These are phyloP conservation scores for Nitzschia putrida DNA, from an alignment of 108 stramenopile genomes.

Conservation along the genomic window DNA sequence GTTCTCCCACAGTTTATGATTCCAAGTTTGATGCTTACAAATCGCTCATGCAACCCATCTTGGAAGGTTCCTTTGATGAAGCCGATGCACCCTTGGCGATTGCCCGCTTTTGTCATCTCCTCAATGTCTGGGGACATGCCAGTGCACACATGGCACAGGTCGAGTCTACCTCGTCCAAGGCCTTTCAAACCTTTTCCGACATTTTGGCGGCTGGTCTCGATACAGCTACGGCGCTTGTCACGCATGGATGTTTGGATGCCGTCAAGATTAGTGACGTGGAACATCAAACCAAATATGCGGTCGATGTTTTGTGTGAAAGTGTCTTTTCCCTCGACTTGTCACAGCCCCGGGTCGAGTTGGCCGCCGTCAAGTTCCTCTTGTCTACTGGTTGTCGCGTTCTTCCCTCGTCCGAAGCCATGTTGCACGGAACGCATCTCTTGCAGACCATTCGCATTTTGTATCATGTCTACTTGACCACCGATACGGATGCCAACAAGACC, in stretches of 20 bases:
- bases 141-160: constrained; percentile 43
- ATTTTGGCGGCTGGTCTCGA: constrained; percentile 58
- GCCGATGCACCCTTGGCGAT: constrained; percentile 47
- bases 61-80: constrained; percentile 22
- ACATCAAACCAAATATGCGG: constrained; percentile 35
- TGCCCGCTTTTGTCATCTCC: constrained; percentile 61
- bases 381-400: constrained; percentile 64
- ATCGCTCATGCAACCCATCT: constrained; percentile 38
- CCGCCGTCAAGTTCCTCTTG: constrained; percentile 78
- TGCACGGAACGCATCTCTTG: constrained; percentile 86
- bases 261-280: constrained; percentile 44
- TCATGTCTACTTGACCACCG: constrained; percentile 90
- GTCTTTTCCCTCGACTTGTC: constrained; percentile 67
- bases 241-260: constrained; percentile 81
- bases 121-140: constrained; percentile 63
- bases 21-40: constrained; percentile 51
- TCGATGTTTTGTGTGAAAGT: constrained; percentile 63
- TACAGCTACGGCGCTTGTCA: constrained; percentile 63
- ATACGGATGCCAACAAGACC: constrained; percentile 82
- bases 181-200: constrained; percentile 38
- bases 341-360: constrained; percentile 57
- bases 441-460: constrained; percentile 91
- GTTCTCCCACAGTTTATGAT: constrained; percentile 27
- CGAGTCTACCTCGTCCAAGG: constrained; percentile 22
- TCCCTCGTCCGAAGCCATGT: constrained; percentile 40